phyloP scores from a whole-genome alignment of 2,329 filamentous ascomycete species.

The Phyllosticta citrichinensis region DNA sequence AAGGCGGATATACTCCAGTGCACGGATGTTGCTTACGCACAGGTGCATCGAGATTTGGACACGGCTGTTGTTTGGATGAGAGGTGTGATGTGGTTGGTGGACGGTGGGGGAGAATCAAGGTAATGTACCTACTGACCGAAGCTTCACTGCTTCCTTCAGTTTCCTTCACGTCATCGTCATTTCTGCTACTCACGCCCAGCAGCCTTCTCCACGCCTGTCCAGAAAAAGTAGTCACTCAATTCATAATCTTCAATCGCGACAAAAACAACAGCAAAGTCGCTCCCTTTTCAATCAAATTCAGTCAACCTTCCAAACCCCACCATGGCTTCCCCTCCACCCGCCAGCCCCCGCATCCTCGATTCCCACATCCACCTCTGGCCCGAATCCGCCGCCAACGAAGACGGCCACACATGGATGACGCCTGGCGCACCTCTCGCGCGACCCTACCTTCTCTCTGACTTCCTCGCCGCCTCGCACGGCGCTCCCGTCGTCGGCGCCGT shows the following conservation, averaged over 20 bases:
- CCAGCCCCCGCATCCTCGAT: conserved; percentile 51
- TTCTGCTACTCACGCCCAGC: too few relatives aligned
- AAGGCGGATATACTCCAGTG: too few relatives aligned
- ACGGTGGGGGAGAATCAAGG: too few relatives aligned
- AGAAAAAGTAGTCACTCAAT: too few relatives aligned
- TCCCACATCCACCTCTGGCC: conserved; percentile 88
- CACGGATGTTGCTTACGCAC: too few relatives aligned
- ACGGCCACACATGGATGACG: conserved; percentile 60
- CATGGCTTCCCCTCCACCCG: conserved; percentile 1
- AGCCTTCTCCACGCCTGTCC: too few relatives aligned
- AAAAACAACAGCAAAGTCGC: neutral
- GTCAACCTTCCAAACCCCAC: neutral
- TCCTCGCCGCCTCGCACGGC: conserved; percentile 32
- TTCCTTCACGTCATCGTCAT: too few relatives aligned
- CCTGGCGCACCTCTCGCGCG: conserved; percentile 49
- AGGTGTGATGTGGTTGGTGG: too few relatives aligned
- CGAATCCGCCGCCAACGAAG: conserved; percentile 46
- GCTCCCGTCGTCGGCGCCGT: conserved; percentile 50
- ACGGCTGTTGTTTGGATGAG: too few relatives aligned
- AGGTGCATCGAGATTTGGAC: too few relatives aligned
- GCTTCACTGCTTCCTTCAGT: too few relatives aligned
- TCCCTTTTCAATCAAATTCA: neutral
- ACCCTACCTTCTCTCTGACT: conserved; percentile 57
- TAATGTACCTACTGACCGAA: too few relatives aligned
- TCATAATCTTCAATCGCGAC: neutral